A percentile compares a stretch with the other conserved stretches of the same genome.
Conservation (phyloP, 2,329 filamentous ascomycete genomes). For the Plenodomus lindquistii region DNA sequence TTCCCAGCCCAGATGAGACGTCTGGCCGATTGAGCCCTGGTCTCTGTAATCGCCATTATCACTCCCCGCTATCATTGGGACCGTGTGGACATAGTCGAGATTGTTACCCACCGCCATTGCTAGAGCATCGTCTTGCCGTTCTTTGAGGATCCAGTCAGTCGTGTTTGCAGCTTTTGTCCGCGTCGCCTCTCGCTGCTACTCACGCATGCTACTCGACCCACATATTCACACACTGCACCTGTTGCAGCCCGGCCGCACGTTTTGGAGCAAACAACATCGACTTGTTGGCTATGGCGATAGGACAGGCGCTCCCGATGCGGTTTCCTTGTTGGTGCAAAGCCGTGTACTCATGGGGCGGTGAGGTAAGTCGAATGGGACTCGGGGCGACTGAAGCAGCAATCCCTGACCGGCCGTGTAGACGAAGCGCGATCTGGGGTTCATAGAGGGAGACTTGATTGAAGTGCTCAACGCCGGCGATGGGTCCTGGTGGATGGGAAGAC, state of each 20-base stretch:
- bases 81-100: conserved; percentile 10
- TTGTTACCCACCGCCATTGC: conserved; percentile 10
- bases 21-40: conserved; percentile 19
- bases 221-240: conserved; percentile 16
- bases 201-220: conserved; percentile 20
- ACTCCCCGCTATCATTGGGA: conserved; percentile 20
- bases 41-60: conserved; percentile 15
- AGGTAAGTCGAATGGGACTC: conserved; percentile 48
- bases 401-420: conserved; percentile 55
- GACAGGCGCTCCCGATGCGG: conserved; percentile 66
- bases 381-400: conserved; percentile 9
- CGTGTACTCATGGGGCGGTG: conserved; percentile 91
- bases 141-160: not conserved
- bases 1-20: conserved; percentile 18
- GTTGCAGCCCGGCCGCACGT: conserved; percentile 19
- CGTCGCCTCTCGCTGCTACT: conserved; percentile 8
- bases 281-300: conserved; percentile 48
- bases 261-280: conserved; percentile 1
- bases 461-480: conserved; percentile 97
- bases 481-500: conserved; percentile 95
- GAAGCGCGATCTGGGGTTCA: conserved; percentile 92
- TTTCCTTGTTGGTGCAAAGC: conserved; percentile 93
- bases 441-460: conserved; percentile 97
- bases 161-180: not conserved
- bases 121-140: conserved; percentile 5